These are phyloP conservation scores for Exophiala lecanii-corni DNA, from an alignment of 2,329 filamentous ascomycete genomes.

Conservation along the genomic window DNA sequence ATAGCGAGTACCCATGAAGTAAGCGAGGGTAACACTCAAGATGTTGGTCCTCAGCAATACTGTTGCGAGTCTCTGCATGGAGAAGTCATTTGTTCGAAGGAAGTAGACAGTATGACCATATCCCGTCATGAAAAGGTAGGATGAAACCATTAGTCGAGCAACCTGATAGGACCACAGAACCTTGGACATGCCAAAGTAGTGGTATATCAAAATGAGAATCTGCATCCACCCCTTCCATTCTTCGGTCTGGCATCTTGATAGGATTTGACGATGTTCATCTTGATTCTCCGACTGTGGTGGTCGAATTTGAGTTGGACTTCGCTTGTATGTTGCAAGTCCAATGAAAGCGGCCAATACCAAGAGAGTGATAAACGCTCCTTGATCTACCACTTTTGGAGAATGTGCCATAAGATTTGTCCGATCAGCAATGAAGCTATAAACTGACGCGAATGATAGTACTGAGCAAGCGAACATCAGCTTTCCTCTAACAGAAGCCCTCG, in stretches of 20 bases:
- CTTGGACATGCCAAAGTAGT: conserved; percentile 53
- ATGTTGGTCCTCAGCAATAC: conserved; percentile 57
- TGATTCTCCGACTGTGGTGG: background rate
- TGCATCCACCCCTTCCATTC: conserved; percentile 68
- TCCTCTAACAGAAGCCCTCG: too few relatives aligned
- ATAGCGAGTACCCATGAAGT: conserved; percentile 54
- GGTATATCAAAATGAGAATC: conserved; percentile 51
- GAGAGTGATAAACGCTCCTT: conserved; percentile 13
- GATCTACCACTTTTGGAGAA: conserved; percentile 40
- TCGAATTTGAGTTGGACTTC: background rate
- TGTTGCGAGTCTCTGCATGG: conserved; percentile 46
- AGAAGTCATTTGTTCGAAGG: conserved; percentile 53
- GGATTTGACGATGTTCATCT: conserved; percentile 30
- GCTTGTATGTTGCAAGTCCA: conserved; percentile 8
- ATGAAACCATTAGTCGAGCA: conserved; percentile 50
- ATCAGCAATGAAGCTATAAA: conserved; percentile 52
- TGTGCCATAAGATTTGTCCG: conserved; percentile 53
- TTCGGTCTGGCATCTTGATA: conserved; percentile 55
- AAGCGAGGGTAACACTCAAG: conserved; percentile 50
- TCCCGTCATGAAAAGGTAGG: conserved; percentile 59
- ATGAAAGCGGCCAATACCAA: conserved; percentile 27
- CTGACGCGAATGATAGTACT: conserved; percentile 26
- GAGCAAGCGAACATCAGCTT: background rate
- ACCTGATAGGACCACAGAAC: conserved; percentile 51
- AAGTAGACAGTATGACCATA: conserved; percentile 60